Base-by-base conservation (phyloP, 2,329 filamentous ascomycete genomes). In the Sporothrix variecibatus region DNA sequence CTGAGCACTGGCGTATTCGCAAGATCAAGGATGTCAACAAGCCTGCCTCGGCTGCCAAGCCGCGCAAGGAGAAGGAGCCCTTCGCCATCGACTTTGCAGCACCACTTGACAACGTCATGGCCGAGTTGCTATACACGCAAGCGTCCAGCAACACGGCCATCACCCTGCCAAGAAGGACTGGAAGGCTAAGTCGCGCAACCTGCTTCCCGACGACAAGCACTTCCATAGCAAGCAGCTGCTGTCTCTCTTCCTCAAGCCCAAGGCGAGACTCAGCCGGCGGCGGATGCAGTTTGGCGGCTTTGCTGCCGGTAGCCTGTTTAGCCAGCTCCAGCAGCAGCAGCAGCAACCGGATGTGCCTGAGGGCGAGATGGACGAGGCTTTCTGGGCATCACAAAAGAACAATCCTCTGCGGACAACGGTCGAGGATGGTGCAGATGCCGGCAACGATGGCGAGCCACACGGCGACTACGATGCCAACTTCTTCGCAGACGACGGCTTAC, bases 1-100 rank as follows among this genome's bases (percentile, higher is more conserved):
- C 96, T n/a, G 96, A 98, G 81, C 96, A 99, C 83, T 99, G 96
- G 96, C 92, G 95, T 78, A 98, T 99, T 80, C 89, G 93, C 76
- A 94, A 94, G 80, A 96, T 99, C 82, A 98, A 98, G 80, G 90
- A 92, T 77, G 84, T 87, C 79, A 69, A 64, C 70, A 73, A 76
- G 73, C 67, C 73, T 8, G 70, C 58, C 3, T 60, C 72, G 6
- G 38, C 71, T 2, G 75, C 84, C 79, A 91, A 88, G 76, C 90
- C 91, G 78, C 90, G 94, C 76, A 98, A 98, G 82, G 96, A 98
- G 82, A 99, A 98, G 83, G 95, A 98, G 80, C 92, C 93, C 0
- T 99, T 99, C 80, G 93, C 96, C 80, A 97, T 99, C 76, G 93
- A 98, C 82, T 99, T 99, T 81, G 84, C 87, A 9, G 89, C 93